These are phyloP conservation scores for Fusarium fracticaudum DNA, from an alignment of 2,329 filamentous ascomycete species.

Conservation along the genomic window DNA sequence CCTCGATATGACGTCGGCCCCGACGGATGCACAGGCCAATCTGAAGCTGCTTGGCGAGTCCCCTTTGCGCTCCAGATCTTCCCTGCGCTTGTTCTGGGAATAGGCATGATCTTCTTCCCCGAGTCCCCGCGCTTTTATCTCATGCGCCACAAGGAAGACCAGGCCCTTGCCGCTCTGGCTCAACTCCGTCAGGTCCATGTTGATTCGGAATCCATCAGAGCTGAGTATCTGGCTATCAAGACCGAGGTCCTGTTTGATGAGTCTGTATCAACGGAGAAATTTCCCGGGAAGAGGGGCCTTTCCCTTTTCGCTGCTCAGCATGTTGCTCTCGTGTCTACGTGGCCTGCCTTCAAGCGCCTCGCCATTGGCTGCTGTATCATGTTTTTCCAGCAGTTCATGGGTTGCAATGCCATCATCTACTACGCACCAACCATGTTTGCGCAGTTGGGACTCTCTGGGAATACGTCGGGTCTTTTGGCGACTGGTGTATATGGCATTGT, in stretches of 20 bases:
- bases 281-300: constrained; percentile 41
- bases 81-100: constrained; percentile 38
- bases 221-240: constrained; percentile 41
- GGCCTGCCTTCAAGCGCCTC: constrained; percentile 56
- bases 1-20: not conserved
- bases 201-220: constrained; percentile 31
- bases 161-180: constrained; percentile 34
- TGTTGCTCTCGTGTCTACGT: not conserved
- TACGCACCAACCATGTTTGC: constrained; percentile 59
- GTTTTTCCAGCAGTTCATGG: constrained; percentile 62
- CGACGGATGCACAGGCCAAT: not conserved
- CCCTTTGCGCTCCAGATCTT: constrained; percentile 46
- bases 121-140: constrained; percentile 43
- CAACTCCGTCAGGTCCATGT: constrained; percentile 34
- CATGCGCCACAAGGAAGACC: constrained; percentile 38
- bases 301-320: constrained; percentile 48
- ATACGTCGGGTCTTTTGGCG: constrained; percentile 59
- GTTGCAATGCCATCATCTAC: constrained; percentile 60
- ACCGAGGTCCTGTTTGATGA: constrained; percentile 39
- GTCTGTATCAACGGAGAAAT: constrained; percentile 42
- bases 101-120: constrained; percentile 38
- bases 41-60: constrained; percentile 41
- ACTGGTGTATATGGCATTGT: constrained; percentile 68
- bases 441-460: constrained; percentile 51
- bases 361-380: constrained; percentile 60